Percentiles rank a stretch among this genome's conserved stretches.
Evolutionary conservation across 2,329 filamentous ascomycete genomes (phyloP).

Genomic region (Microdochium nivale): DNA sequence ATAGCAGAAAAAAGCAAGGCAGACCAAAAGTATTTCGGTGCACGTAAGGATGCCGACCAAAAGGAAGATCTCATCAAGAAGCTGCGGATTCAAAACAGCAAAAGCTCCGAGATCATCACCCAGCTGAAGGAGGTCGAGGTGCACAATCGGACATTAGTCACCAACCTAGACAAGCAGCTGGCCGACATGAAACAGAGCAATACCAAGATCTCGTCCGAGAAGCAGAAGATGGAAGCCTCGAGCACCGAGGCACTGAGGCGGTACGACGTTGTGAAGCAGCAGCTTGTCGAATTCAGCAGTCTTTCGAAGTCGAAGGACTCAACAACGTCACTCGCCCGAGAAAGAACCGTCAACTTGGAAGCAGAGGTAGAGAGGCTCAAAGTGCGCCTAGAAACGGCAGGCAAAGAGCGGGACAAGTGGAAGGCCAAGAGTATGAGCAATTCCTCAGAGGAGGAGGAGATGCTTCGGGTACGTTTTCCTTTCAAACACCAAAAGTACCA

Average conservation of each 20-base stretch:
- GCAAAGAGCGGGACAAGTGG: conserved; percentile 79
- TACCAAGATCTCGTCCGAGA: conserved; percentile 59
- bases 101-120: conserved; percentile 87
- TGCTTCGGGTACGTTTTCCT: conserved; percentile 64
- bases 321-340: conserved; percentile 37
- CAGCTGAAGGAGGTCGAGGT: conserved; percentile 87
- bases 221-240: conserved; percentile 66
- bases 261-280: conserved; percentile 64
- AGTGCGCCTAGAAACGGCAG: conserved; percentile 65
- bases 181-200: conserved; percentile 75
- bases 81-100: conserved; percentile 73
- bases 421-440: conserved; percentile 76
- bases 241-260: conserved; percentile 61
- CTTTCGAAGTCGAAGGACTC: conserved; percentile 70
- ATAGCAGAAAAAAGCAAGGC: conserved; percentile 90
- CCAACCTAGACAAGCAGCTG: conserved; percentile 86
- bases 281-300: conserved; percentile 68
- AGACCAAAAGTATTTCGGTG: conserved; percentile 95
- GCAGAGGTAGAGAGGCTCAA: conserved; percentile 74
- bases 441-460: conserved; percentile 73
- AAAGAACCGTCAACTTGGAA: conserved; percentile 54
- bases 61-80: conserved; percentile 72
- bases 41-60: conserved; percentile 87
- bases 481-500: background rate
- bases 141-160: conserved; percentile 64